These are phyloP conservation scores for Ceratocystis destructans DNA, from an alignment of 2,329 filamentous ascomycete species.

Conservation along the genomic window DNA sequence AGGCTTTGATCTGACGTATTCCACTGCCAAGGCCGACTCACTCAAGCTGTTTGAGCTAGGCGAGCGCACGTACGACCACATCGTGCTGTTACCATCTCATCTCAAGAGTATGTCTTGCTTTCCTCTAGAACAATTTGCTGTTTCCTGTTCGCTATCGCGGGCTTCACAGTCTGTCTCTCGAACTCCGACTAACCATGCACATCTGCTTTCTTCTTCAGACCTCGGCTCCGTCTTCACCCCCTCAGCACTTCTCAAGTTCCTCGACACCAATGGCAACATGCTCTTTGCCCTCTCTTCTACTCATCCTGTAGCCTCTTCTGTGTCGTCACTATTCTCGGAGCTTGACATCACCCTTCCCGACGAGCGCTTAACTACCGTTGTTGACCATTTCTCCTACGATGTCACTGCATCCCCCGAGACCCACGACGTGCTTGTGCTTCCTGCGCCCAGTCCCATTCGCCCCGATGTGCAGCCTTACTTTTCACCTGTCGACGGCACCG, in stretches of 20 bases:
- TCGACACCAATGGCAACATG: slow-evolving; percentile 85
- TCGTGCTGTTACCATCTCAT: slow-evolving; percentile 77
- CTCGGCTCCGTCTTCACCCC: slow-evolving; percentile 82
- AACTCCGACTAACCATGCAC: not conserved
- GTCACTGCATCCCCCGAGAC: slow-evolving; percentile 58
- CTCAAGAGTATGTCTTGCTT: slow-evolving; percentile 54
- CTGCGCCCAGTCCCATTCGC: slow-evolving; percentile 51
- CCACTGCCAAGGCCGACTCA: slow-evolving; percentile 67
- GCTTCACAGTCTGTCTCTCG: not conserved
- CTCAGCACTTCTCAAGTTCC: slow-evolving; percentile 73
- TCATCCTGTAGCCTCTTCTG: slow-evolving; percentile 52
- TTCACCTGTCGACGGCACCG: slow-evolving; percentile 38
- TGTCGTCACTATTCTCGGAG: slow-evolving; percentile 70
- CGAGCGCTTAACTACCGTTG: slow-evolving; percentile 71
- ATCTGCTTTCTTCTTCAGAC: slow-evolving; percentile 34
- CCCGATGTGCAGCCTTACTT: slow-evolving; percentile 68
- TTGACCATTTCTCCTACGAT: slow-evolving; percentile 96
- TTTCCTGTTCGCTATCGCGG: too few relatives aligned
- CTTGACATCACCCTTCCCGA: slow-evolving; percentile 77
- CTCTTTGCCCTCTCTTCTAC: slow-evolving; percentile 69
- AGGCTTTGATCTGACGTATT: slow-evolving; percentile 67
- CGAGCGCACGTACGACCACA: slow-evolving; percentile 79
- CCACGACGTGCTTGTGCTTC: slow-evolving; percentile 77
- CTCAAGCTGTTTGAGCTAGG: slow-evolving; percentile 73
- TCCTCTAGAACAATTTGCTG: not conserved